These are phyloP conservation scores for Phtheirospermum japonicum DNA, from an alignment of 257 asterid species.

Conservation along the genomic window DNA sequence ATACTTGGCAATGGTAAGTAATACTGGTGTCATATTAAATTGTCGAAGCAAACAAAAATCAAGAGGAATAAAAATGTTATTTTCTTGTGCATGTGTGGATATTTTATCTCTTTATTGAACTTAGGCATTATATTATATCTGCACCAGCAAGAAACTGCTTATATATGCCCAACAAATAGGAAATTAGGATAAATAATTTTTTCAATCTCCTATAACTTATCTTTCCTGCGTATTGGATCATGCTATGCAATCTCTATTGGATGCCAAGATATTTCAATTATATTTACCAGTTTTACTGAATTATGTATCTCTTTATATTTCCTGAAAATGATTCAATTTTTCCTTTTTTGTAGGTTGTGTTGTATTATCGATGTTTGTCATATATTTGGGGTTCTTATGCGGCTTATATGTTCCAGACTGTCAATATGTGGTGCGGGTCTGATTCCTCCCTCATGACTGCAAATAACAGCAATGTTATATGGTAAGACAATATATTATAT, in stretches of 20 bases:
- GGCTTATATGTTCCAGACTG: conserved; percentile 85
- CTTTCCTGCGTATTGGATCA: background rate
- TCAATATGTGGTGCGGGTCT: conserved; percentile 41
- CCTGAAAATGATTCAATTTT: conserved; percentile 22
- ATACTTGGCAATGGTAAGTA: no score
- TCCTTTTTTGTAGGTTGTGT: conserved; percentile 48
- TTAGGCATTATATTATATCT: background rate
- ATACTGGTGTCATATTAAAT: no score
- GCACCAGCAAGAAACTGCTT: conserved; percentile 11
- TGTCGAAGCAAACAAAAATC: no score
- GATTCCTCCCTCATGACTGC: conserved; percentile 34
- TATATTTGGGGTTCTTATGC: conserved; percentile 53
- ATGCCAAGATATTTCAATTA: conserved; percentile 1
- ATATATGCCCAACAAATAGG: no score
- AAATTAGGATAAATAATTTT: background rate
- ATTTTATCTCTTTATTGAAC: background rate
- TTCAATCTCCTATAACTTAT: background rate
- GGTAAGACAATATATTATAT: conserved; percentile 35
- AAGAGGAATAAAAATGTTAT: no score
- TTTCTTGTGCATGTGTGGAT: background rate
- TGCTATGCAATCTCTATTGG: conserved; percentile 24
- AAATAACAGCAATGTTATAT: conserved; percentile 36
- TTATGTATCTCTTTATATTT: background rate
- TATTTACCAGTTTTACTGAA: no score
- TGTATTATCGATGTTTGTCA: conserved; percentile 41